Base-by-base conservation (phyloP, 2,329 filamentous ascomycete species). In the Emericellopsis atlantica region DNA sequence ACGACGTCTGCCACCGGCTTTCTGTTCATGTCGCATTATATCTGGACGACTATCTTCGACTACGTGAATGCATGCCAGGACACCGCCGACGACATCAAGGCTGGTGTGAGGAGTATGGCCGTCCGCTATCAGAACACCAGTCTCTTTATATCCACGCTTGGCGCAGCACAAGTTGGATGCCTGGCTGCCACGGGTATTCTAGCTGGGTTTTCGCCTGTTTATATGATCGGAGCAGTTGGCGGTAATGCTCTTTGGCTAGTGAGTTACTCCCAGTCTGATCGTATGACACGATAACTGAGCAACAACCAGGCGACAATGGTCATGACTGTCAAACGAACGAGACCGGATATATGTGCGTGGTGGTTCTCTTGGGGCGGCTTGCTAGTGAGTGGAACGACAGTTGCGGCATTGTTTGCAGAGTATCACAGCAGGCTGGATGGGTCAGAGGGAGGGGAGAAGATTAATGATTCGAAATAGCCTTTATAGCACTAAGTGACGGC, bases 11-110 rank as follows among this genome's bases (percentile, higher is more conserved):
- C 38, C 12, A 15, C 36, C 10, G 36, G 22, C 16, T 22, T 18
- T 10, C 38, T 40, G 12, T 40, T 40, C 38, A 18, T 32, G 26
- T 32, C 38, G 4, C 24, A 40, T 15, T 32, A 32, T n/a, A 32
- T 40, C 38, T 40, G 38, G 38, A 40, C 38, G 12, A 33, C 29
- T 14, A 40, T 33, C 26, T 40, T 32, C 26, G 38, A 40, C 38
- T 32, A 32, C 18, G 38, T 40, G 15, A 32, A 40, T 18, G 38
- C 38, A 14, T 33, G 29, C 38, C 38, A 40, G 26, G 38, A 40
- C 38, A 33, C 29, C 9, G 31, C 26, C 6, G 38, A 40, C 16
- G 38, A 40, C 16, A 23, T 32, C 26, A 32, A 33, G 26, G 38
- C 38, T 4, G 38, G 38, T 14, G 38, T 40, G 12, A 11, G 29